Evolutionary conservation across 768 basidiomycete genomes (phyloP).

Genomic region (Pisolithus microcarpus): DNA sequence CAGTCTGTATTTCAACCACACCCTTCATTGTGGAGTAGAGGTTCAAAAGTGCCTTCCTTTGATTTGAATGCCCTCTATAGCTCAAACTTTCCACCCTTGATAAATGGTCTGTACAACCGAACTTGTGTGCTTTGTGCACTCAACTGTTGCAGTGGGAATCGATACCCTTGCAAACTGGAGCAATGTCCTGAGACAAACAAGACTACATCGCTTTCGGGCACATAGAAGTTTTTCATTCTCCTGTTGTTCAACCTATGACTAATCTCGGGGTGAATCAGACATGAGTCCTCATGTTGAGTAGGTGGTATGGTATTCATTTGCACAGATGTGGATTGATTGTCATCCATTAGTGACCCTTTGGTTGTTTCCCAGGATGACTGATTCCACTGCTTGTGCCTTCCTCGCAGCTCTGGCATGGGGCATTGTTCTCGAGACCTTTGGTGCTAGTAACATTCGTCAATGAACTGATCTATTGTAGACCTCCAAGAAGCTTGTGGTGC

Average conservation of each 20-base stretch:
- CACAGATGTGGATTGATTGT: conserved; percentile 12
- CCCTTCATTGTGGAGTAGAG: conserved; percentile 77
- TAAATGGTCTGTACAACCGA: conserved; percentile 49
- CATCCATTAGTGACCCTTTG: conserved; percentile 58
- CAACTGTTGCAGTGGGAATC: conserved; percentile 59
- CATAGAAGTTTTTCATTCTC: conserved; percentile 53
- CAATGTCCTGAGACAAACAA: conserved; percentile 77
- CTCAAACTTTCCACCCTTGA: conserved; percentile 76
- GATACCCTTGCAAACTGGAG: conserved; percentile 88
- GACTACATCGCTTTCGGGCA: conserved; percentile 66
- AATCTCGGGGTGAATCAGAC: conserved; percentile 34
- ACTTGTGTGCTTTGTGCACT: conserved; percentile 3
- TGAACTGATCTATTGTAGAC: conserved; percentile 67
- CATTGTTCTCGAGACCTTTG: conserved; percentile 86
- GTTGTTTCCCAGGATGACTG: conserved; percentile 82
- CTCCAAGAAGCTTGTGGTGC: conserved; percentile 76
- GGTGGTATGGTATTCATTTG: conserved; percentile 18
- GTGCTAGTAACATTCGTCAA: conserved; percentile 89
- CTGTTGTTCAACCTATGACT: conserved; percentile 2
- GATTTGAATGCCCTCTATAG: conserved; percentile 80
- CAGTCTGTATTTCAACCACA: conserved; percentile 86
- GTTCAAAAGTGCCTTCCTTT: conserved; percentile 74
- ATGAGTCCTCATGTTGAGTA: conserved; percentile 78
- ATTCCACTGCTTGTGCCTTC: conserved; percentile 67
- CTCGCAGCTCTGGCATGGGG: conserved; percentile 68